phyloP scores from a whole-genome alignment of 345 rosid genomes.

The Melastoma malabathricum region DNA sequence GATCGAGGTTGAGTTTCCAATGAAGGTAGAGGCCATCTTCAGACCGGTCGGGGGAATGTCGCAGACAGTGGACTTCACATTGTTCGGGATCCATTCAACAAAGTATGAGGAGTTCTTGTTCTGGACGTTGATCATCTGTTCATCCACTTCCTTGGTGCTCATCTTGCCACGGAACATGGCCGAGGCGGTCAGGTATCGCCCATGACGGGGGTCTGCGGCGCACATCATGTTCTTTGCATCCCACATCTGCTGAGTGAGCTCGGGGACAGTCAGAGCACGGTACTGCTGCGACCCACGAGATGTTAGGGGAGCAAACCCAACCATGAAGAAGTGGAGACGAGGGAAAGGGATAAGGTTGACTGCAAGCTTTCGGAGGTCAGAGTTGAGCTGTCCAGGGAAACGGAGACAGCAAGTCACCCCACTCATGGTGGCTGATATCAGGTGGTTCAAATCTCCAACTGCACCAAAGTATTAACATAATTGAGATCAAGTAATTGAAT shows the following conservation, averaged over 20 bases:
- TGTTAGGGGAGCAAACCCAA: slow-evolving; percentile 61
- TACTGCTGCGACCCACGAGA: slow-evolving; percentile 71
- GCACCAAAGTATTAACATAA: neutral
- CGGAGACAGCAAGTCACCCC: slow-evolving; percentile 70
- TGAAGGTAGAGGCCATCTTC: slow-evolving; percentile 72
- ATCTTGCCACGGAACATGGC: slow-evolving; percentile 76
- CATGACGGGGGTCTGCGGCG: slow-evolving; percentile 42
- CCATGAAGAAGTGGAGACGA: slow-evolving; percentile 69
- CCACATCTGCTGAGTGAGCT: slow-evolving; percentile 53
- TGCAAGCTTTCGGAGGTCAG: slow-evolving; percentile 62
- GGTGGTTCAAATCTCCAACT: slow-evolving; percentile 70
- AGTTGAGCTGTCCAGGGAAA: slow-evolving; percentile 68
- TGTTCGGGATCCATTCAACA: slow-evolving; percentile 76
- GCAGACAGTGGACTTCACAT: slow-evolving; percentile 66
- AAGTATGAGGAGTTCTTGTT: slow-evolving; percentile 72
- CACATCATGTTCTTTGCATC: slow-evolving; percentile 46
- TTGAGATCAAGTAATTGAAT: neutral
- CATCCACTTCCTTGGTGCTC: slow-evolving; percentile 48
- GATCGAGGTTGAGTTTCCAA: slow-evolving; percentile 45
- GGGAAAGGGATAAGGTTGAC: slow-evolving; percentile 68
- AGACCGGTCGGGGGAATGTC: slow-evolving; percentile 69
- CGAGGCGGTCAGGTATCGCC: slow-evolving; percentile 46
- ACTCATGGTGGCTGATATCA: slow-evolving; percentile 72
- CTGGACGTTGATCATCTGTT: slow-evolving; percentile 68
- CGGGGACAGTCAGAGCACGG: slow-evolving; percentile 61